These are phyloP conservation scores for Colletotrichum spinosum DNA, from an alignment of 2,329 filamentous ascomycete genomes.

Conservation along the genomic window DNA sequence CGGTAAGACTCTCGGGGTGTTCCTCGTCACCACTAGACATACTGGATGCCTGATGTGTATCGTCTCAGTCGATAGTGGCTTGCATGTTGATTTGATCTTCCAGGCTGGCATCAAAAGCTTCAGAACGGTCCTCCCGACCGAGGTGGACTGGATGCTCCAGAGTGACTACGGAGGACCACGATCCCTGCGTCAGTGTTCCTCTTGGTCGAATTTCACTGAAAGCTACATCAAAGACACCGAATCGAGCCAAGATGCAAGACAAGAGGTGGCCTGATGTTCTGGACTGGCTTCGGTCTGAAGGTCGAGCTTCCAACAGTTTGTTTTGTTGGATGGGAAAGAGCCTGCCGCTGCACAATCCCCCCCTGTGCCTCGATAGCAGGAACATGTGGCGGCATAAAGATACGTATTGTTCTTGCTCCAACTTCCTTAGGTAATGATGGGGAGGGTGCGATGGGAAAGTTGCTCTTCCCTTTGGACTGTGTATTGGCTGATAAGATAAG, in stretches of 20 bases:
- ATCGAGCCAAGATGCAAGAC: no score
- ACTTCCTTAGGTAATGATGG: neutral
- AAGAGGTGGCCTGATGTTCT: slow-evolving; percentile 1
- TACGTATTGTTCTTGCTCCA: slow-evolving; percentile 4
- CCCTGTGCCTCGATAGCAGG: neutral
- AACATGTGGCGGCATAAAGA: neutral
- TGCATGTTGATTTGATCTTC: no score
- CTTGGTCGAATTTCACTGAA: neutral
- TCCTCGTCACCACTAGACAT: neutral
- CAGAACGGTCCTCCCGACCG: neutral
- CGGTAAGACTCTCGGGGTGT: neutral
- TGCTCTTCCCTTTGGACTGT: neutral
- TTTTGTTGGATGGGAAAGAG: neutral
- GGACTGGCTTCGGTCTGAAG: neutral
- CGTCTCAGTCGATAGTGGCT: neutral
- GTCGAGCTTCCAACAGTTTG: slow-evolving; percentile 12
- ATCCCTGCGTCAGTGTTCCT: neutral
- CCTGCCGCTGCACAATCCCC: neutral
- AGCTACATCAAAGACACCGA: no score
- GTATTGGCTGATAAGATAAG: slow-evolving; percentile 32
- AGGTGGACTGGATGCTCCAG: neutral
- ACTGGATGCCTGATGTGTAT: neutral
- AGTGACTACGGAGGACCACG: neutral
- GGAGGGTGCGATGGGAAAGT: neutral
- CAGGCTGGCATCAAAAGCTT: no score